Evolutionary conservation across 2,329 filamentous ascomycete species (phyloP).

Genomic region (Aspergillus intermedius): DNA sequence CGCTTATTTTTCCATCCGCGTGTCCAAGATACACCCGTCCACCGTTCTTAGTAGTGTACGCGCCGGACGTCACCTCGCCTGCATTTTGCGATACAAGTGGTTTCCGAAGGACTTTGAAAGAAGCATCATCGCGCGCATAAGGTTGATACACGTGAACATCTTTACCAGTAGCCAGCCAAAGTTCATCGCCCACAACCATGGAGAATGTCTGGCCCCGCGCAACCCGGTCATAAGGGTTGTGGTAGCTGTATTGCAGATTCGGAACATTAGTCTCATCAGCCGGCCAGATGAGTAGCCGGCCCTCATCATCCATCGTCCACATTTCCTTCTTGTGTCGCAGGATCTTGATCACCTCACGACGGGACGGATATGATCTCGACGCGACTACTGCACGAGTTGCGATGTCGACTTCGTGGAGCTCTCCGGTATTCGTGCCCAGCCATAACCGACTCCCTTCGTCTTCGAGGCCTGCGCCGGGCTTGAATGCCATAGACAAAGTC

Average conservation of each 20-base stretch:
- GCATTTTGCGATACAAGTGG: constrained; percentile 65
- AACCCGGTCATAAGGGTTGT: constrained; percentile 61
- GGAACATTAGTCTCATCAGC: constrained; percentile 68
- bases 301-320: constrained; percentile 89
- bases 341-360: constrained; percentile 75
- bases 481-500: constrained; percentile 75
- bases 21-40: constrained; percentile 86
- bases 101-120: constrained; percentile 68
- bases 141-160: constrained; percentile 80
- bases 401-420: constrained; percentile 84
- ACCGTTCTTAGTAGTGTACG: constrained; percentile 65
- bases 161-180: constrained; percentile 86
- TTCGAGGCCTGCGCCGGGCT: constrained; percentile 68
- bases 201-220: constrained; percentile 81
- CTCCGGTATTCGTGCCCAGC: constrained; percentile 83
- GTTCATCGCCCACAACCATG: constrained; percentile 71
- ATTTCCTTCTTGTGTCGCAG: constrained; percentile 80
- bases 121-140: constrained; percentile 57
- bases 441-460: constrained; percentile 78
- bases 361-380: constrained; percentile 67
- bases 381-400: constrained; percentile 62
- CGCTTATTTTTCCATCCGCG: constrained; percentile 83
- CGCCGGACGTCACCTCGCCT: constrained; percentile 81
- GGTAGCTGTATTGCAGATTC: constrained; percentile 66
- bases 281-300: constrained; percentile 79